Evolutionary conservation across 2,329 filamentous ascomycete species (phyloP).

Genomic region (Amylocarpus encephaloides): DNA sequence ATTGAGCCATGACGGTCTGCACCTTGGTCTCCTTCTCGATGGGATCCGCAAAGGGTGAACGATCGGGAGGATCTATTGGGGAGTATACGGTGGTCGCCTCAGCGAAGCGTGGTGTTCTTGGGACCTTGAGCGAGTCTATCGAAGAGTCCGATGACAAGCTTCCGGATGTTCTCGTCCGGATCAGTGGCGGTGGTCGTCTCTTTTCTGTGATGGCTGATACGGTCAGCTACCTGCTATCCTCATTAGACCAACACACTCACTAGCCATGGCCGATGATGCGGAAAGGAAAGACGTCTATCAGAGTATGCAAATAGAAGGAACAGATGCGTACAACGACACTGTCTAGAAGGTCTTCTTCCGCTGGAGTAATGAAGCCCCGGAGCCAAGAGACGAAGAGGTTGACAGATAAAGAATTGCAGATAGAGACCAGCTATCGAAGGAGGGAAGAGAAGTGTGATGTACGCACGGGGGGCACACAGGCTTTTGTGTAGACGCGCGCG

Average conservation of each 20-base stretch:
- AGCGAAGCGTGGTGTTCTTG: slow-evolving; percentile 71
- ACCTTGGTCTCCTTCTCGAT: slow-evolving; percentile 38
- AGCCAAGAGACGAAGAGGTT: slow-evolving; percentile 15
- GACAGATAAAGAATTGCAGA: slow-evolving; percentile 27
- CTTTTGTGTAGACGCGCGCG: slow-evolving; percentile 30
- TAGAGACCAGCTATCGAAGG: slow-evolving; percentile 33
- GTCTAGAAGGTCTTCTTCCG: slow-evolving; percentile 17
- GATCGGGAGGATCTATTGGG: slow-evolving; percentile 53
- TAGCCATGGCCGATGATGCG: slow-evolving; percentile 4
- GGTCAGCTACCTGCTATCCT: slow-evolving; percentile 7
- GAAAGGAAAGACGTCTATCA: slow-evolving; percentile 12
- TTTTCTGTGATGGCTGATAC: slow-evolving; percentile 19
- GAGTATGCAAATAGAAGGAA: slow-evolving; percentile 1
- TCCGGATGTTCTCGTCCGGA: slow-evolving; percentile 36
- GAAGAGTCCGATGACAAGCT: slow-evolving; percentile 36
- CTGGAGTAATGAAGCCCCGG: slow-evolving; percentile 8
- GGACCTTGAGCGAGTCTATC: slow-evolving; percentile 45
- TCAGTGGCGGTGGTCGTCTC: slow-evolving; percentile 25
- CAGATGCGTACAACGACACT: slow-evolving; percentile 14
- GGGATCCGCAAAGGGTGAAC: slow-evolving; percentile 54
- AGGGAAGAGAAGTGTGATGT: slow-evolving; percentile 21
- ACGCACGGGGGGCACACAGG: slow-evolving; percentile 22
- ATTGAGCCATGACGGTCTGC: slow-evolving; percentile 49
- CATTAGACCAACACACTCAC: slow-evolving; percentile 11
- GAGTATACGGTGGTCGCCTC: slow-evolving; percentile 77